phyloP scores from a whole-genome alignment of 768 basidiomycete species.

The Tulasnella sp. region DNA sequence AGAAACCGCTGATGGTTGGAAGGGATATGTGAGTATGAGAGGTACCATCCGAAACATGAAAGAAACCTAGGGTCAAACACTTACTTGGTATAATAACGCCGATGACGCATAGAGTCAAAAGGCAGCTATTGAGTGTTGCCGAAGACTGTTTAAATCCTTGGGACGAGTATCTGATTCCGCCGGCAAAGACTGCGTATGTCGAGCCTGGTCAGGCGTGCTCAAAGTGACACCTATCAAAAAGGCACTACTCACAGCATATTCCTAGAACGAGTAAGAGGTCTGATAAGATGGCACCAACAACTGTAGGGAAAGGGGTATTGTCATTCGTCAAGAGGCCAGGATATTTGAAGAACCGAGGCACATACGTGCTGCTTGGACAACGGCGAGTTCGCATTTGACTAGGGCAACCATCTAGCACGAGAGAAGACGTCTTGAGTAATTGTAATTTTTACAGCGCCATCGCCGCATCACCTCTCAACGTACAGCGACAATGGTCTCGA shows the following conservation, averaged over 20 bases:
- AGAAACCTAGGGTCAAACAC: not conserved
- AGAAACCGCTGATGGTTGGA: no score
- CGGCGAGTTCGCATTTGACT: conserved; percentile 64
- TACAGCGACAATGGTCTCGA: conserved; percentile 63
- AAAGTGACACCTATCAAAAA: no score
- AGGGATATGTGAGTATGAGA: conserved; percentile 18
- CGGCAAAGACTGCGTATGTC: conserved; percentile 52
- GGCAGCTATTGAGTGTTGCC: conserved; percentile 62
- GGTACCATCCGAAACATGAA: not conserved
- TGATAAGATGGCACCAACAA: conserved; percentile 73
- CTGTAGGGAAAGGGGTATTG: conserved; percentile 33
- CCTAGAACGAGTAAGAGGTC: conserved; percentile 66
- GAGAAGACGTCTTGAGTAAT: not conserved
- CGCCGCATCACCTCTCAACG: conserved; percentile 27
- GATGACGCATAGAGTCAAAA: conserved; percentile 69
- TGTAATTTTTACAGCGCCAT: no score
- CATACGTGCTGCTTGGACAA: conserved; percentile 69
- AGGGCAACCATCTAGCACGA: conserved; percentile 58
- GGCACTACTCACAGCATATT: conserved; percentile 61
- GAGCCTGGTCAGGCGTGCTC: no score
- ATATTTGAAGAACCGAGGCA: conserved; percentile 5
- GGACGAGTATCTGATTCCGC: conserved; percentile 67
- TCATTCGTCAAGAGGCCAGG: not conserved
- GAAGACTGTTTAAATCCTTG: conserved; percentile 71
- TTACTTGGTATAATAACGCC: conserved; percentile 54